These are phyloP conservation scores for Volutella citrinella DNA, from an alignment of 2,329 filamentous ascomycete species.

Conservation along the genomic window DNA sequence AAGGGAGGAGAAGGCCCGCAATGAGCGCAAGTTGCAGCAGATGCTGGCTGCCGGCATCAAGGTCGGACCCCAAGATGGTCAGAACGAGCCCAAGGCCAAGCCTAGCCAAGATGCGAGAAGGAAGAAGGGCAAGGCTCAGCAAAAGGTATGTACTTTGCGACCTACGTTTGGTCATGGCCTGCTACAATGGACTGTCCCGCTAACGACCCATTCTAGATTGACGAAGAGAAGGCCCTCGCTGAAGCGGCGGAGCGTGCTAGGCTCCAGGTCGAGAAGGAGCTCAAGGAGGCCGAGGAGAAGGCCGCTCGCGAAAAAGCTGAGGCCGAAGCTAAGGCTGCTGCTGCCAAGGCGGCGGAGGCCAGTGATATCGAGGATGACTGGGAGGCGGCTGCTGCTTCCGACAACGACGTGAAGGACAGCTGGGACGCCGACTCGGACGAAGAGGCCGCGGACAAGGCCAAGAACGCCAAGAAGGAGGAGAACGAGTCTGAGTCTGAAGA, in stretches of 20 bases:
- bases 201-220: too few species aligned
- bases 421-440: constrained; percentile 83
- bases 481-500: constrained; percentile 61
- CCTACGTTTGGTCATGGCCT: too few species aligned
- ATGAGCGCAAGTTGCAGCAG: constrained; percentile 78
- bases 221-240: constrained; percentile 75
- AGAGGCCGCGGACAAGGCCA: constrained; percentile 48
- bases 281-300: constrained; percentile 60
- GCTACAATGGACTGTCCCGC: too few species aligned
- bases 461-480: constrained; percentile 28
- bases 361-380: constrained; percentile 77
- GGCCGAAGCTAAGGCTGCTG: constrained; percentile 52
- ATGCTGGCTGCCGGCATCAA: constrained; percentile 77
- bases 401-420: constrained; percentile 83
- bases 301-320: constrained; percentile 56
- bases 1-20: constrained; percentile 75
- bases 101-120: constrained; percentile 76
- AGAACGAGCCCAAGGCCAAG: constrained; percentile 73
- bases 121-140: constrained; percentile 60
- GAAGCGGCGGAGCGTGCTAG: constrained; percentile 74
- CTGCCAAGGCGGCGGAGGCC: constrained; percentile 51
- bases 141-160: constrained; percentile 51
- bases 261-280: constrained; percentile 63
- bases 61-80: constrained; percentile 58
- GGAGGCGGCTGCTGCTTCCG: constrained; percentile 78